These are phyloP conservation scores for Dimargaris cristalligena DNA, from an alignment of 192 early-diverging fungal species.

Conservation along the genomic window DNA sequence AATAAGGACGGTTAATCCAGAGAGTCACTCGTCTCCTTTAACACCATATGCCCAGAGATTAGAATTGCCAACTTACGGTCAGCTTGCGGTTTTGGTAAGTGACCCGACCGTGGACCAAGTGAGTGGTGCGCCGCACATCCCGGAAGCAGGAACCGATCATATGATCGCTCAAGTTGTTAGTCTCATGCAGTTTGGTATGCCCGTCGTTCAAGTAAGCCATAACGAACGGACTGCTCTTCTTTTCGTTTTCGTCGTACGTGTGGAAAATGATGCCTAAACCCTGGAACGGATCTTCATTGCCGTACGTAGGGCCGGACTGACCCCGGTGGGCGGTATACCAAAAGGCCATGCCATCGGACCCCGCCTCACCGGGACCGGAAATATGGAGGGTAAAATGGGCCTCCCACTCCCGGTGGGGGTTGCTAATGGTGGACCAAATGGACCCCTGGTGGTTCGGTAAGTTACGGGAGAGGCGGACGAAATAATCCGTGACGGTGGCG, in stretches of 20 bases:
- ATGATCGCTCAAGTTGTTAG: constrained; percentile 10
- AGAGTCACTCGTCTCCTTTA: no score
- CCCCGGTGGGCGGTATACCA: constrained; percentile 57
- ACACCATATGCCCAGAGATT: no score
- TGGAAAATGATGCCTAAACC: constrained; percentile 52
- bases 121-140: not conserved
- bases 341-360: constrained; percentile 61
- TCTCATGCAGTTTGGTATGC: constrained; percentile 12
- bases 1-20: no score
- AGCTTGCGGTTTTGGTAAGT: constrained; percentile 3
- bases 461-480: constrained; percentile 41
- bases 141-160: constrained; percentile 7
- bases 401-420: constrained; percentile 54
- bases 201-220: constrained; percentile 8
- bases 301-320: constrained; percentile 38
- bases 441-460: constrained; percentile 34
- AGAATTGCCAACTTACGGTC: not conserved
- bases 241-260: constrained; percentile 16
- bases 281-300: constrained; percentile 44
- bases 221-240: constrained; percentile 8
- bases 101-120: not conserved
- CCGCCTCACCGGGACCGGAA: constrained; percentile 35
- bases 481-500: constrained; percentile 21
- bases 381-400: constrained; percentile 43
- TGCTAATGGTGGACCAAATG: constrained; percentile 41